Conservation (phyloP, 495 filamentous ascomycete species). For the Aspergillus sclerotioniger region DNA sequence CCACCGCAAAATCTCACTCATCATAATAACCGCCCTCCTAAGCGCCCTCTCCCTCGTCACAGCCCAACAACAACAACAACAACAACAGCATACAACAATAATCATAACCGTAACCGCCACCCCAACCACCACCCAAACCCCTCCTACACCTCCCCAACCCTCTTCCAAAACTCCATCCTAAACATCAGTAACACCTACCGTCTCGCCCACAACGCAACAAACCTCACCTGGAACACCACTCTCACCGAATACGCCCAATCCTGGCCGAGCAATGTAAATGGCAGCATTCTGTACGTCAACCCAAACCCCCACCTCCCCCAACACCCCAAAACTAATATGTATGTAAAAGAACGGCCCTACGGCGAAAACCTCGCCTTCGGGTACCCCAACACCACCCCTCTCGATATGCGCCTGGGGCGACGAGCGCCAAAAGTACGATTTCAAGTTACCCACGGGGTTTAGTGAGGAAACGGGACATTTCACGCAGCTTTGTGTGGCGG, state of each 20-base stretch:
- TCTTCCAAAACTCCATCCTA: constrained; percentile 60
- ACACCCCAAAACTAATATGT: background rate
- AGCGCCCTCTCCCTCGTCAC: constrained; percentile 10
- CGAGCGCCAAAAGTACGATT: constrained; percentile 62
- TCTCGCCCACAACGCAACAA: constrained; percentile 56
- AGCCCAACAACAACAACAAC: constrained; percentile 4
- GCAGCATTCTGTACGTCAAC: constrained; percentile 55
- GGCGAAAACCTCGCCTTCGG: constrained; percentile 79
- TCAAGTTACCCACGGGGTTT: constrained; percentile 52
- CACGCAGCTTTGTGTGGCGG: constrained; percentile 83
- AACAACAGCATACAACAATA: constrained; percentile 14
- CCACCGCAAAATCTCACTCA: background rate
- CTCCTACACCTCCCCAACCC: constrained; percentile 46
- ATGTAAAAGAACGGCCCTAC: constrained; percentile 56
- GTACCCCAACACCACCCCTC: constrained; percentile 55
- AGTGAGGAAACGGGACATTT: constrained; percentile 73
- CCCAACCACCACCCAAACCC: constrained; percentile 32
- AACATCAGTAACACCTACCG: constrained; percentile 69
- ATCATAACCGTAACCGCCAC: constrained; percentile 24
- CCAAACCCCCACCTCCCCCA: constrained; percentile 2
- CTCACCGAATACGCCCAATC: constrained; percentile 54
- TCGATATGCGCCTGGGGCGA: constrained; percentile 67
- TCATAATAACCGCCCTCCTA: constrained; percentile 3
- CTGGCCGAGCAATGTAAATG: constrained; percentile 57
- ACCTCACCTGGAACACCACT: constrained; percentile 64